Percentiles rank a stretch among this genome's conserved stretches.
phyloP scores from a whole-genome alignment of 768 basidiomycete species.

The Leccinum longicurvipes region DNA sequence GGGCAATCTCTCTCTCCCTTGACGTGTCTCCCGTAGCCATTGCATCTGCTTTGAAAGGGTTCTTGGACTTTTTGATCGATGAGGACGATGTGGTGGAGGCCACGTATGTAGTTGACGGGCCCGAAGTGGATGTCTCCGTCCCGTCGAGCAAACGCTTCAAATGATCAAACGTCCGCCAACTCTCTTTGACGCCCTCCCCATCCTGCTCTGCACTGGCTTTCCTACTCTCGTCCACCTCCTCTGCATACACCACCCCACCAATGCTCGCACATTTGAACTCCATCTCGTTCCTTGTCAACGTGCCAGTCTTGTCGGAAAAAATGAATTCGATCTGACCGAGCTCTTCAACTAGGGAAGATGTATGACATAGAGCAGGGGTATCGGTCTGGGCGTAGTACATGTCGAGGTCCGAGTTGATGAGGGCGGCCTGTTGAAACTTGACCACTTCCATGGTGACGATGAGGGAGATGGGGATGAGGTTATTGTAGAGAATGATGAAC shows the following conservation, averaged over 20 bases:
- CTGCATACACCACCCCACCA: slow-evolving; percentile 86
- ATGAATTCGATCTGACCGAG: slow-evolving; percentile 97
- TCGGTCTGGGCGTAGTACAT: slow-evolving; percentile 97
- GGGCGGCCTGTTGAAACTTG: slow-evolving; percentile 94
- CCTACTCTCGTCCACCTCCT: slow-evolving; percentile 84
- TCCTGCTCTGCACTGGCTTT: slow-evolving; percentile 51
- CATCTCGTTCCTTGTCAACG: slow-evolving; percentile 97
- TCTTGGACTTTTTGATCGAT: slow-evolving; percentile 27
- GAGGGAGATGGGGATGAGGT: slow-evolving; percentile 97
- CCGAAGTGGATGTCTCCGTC: neutral
- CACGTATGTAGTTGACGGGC: neutral
- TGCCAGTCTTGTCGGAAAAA: slow-evolving; percentile 94
- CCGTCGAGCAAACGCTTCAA: slow-evolving; percentile 56
- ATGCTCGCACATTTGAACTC: slow-evolving; percentile 91
- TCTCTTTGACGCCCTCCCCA: slow-evolving; percentile 40
- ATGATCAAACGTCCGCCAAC: slow-evolving; percentile 80
- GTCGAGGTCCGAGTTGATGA: slow-evolving; percentile 97
- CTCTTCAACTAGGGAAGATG: slow-evolving; percentile 96
- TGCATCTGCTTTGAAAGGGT: slow-evolving; percentile 54
- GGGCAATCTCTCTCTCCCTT: slow-evolving; percentile 49
- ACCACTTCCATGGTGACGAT: slow-evolving; percentile 99
- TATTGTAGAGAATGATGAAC: slow-evolving; percentile 98
- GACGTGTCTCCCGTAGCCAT: slow-evolving; percentile 1
- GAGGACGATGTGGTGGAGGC: neutral
- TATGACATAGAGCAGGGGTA: slow-evolving; percentile 96